These are phyloP conservation scores for Saturnispora quitensis DNA, from an alignment of 805 yeast species.

Conservation along the genomic window DNA sequence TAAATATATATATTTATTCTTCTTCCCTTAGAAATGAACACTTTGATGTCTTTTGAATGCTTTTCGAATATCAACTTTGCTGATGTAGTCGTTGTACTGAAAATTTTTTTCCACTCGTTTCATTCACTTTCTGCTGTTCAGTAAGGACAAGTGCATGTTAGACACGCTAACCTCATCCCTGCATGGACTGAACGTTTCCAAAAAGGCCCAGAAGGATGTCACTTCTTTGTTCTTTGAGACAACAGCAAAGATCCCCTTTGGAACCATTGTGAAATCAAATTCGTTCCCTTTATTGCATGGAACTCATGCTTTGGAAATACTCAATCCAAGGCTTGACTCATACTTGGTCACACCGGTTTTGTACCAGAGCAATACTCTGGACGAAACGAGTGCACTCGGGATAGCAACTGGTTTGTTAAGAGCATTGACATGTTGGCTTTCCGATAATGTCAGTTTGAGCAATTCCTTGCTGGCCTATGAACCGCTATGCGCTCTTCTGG, in stretches of 20 bases:
- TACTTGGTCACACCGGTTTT: conserved; percentile 45
- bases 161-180: not conserved
- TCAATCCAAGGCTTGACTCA: conserved; percentile 68
- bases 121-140: not conserved
- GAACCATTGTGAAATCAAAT: conserved; percentile 49
- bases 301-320: conserved; percentile 76
- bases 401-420: conserved; percentile 42
- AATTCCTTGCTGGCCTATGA: conserved; percentile 70
- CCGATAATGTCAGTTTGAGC: conserved; percentile 57
- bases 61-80: not conserved
- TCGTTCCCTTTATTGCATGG: conserved; percentile 69
- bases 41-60: not conserved
- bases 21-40: not conserved
- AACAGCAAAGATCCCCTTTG: conserved; percentile 27
- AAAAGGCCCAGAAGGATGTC: conserved; percentile 34
- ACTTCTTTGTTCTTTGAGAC: conserved; percentile 41
- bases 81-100: not conserved
- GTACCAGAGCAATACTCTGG: conserved; percentile 31
- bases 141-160: not conserved
- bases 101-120: not conserved
- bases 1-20: conserved; percentile 1
- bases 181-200: not conserved
- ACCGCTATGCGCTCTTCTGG: conserved; percentile 33
- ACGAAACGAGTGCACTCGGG: conserved; percentile 37
- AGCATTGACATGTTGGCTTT: conserved; percentile 62